Conservation (phyloP, 257 asterid genomes). For the Solanum chiquidenum region DNA sequence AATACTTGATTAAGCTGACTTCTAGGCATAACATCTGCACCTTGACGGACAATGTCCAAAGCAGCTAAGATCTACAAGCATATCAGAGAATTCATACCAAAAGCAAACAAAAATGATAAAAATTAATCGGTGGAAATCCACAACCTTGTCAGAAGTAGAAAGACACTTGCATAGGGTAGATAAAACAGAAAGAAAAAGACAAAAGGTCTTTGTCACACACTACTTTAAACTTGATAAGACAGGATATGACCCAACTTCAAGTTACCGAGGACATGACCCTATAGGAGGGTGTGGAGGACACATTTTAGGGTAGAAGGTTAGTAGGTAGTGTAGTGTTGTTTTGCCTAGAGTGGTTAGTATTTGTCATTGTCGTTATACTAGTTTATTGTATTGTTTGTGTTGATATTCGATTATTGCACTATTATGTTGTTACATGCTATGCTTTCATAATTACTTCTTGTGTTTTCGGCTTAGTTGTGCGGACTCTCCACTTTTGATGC, state of each 20-base stretch:
- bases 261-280: background rate
- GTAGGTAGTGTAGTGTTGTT: background rate
- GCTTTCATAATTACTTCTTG: background rate
- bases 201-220: background rate
- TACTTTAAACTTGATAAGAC: background rate
- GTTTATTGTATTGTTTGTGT: background rate
- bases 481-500: too few relatives aligned
- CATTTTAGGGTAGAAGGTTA: background rate
- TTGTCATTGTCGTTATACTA: background rate
- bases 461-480: background rate
- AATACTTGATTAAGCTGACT: slow-evolving; percentile 84
- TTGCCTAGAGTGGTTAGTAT: background rate
- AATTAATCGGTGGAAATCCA: background rate
- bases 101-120: slow-evolving; percentile 1
- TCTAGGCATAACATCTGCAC: slow-evolving; percentile 96
- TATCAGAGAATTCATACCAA: slow-evolving; percentile 7
- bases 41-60: slow-evolving; percentile 92
- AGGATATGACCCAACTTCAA: background rate
- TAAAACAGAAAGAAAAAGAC: background rate
- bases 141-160: background rate
- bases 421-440: background rate
- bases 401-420: background rate
- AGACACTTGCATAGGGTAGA: background rate
- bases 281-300: background rate
- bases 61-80: slow-evolving; percentile 81